Evolutionary conservation across 2,329 filamentous ascomycete species (phyloP).

Genomic region (Phyllosticta citriasiana): DNA sequence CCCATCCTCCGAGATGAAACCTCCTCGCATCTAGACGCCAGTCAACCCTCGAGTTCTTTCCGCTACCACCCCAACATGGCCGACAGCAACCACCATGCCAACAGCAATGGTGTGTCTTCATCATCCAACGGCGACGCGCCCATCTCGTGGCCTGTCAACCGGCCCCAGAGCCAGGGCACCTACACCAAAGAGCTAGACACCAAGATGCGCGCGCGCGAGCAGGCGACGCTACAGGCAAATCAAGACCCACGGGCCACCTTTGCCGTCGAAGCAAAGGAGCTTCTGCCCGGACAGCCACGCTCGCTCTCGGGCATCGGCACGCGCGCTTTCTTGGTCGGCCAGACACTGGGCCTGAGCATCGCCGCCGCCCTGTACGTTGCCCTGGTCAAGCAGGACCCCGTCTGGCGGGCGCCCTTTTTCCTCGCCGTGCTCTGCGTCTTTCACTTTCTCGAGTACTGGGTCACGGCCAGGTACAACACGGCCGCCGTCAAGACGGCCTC

Average conservation of each 20-base stretch:
- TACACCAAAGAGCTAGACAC: slow-evolving; percentile 22
- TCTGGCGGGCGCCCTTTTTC: slow-evolving; percentile 57
- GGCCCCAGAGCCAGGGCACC: slow-evolving; percentile 16
- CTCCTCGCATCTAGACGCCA: not conserved
- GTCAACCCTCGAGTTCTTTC: not conserved
- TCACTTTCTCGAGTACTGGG: slow-evolving; percentile 95
- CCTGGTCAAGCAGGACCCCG: slow-evolving; percentile 24
- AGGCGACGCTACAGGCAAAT: slow-evolving; percentile 13
- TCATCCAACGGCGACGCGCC: not conserved
- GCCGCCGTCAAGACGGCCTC: slow-evolving; percentile 59
- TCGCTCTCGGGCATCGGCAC: slow-evolving; percentile 38
- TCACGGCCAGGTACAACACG: slow-evolving; percentile 76
- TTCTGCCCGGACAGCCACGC: slow-evolving; percentile 33
- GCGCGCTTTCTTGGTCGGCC: slow-evolving; percentile 36
- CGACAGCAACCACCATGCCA: not conserved
- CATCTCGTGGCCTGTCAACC: slow-evolving; percentile 24
- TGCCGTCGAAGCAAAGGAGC: slow-evolving; percentile 15
- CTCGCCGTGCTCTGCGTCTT: slow-evolving; percentile 61
- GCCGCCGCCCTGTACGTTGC: slow-evolving; percentile 20
- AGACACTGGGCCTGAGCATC: slow-evolving; percentile 24
- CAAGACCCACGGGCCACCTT: not conserved
- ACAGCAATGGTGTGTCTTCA: not conserved
- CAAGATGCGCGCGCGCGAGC: slow-evolving; percentile 18
- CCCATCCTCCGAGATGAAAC: not conserved
- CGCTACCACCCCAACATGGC: not conserved